Evolutionary conservation across 192 early-diverging fungal species (phyloP), one percentile per base, ranked within the genome.

Genomic region (Podochytrium sp.): DNA sequence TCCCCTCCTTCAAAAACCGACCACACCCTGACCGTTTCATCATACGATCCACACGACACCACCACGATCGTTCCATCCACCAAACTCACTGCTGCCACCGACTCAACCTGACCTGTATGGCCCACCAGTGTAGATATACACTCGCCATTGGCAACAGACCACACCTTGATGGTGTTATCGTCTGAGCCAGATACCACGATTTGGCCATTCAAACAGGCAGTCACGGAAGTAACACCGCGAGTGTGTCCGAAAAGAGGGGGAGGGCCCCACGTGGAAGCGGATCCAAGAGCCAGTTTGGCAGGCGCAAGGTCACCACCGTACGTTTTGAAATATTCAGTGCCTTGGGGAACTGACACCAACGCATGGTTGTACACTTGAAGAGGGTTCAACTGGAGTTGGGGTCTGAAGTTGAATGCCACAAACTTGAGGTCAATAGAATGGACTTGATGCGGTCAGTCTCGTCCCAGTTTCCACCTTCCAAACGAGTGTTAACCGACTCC

Each of bases 91-190:
- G 29, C 23, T 18, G 52, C 23, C 52, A 55, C 52, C 5, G 10
- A 18, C 5, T 18, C 29, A 4, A 55, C 52, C 7, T 4, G 6
- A 18, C 29, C n/a, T 5, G 5, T 14, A 49, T 55, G 52, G 7
- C 52, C 52, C 5, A 27, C 7, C 10, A 57, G 20, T 0, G 0
- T 62, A 0, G 27, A 12, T 0, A 32, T 0, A 39, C 60, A 62
- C 25, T 0, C 60, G 0, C 60, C 60, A 18, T 23, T 62, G 7
- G 27, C 35, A 0, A 32, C 27, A 39, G 27, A 29, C 94, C 94
- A 96, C 49, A 95, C 81, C 56, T 91, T 92, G 50, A 95, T 70
- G 20, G 92, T 93, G 72, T 90, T 89, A 78, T 96, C 95, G 64
- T 91, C 74, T 63, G 91, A 92, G 35, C 92, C 94, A 60, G 91